phyloP scores from a whole-genome alignment of 441 rosid genomes.

The Biscutella auriculata region DNA sequence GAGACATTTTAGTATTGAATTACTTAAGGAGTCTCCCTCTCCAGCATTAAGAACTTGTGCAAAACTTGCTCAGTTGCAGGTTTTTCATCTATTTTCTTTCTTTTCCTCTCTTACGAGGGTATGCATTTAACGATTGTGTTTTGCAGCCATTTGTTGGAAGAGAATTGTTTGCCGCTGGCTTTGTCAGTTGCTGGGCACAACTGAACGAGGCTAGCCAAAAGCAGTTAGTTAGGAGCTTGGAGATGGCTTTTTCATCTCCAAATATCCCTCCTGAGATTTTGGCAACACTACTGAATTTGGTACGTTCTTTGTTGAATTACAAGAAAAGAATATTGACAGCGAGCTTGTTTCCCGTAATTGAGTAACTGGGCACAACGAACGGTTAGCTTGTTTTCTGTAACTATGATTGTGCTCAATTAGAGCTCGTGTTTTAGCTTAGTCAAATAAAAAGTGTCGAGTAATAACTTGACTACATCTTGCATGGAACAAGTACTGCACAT shows the following conservation, averaged over 20 bases:
- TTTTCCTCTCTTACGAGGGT: slow-evolving; percentile 5
- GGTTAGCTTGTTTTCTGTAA: not conserved
- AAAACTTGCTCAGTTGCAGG: slow-evolving; percentile 97
- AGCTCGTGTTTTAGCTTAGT: slow-evolving; percentile 15
- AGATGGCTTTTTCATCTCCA: slow-evolving; percentile 98
- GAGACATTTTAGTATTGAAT: slow-evolving; percentile 99
- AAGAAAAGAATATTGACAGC: not conserved
- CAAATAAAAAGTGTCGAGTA: not conserved
- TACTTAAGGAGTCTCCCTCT: slow-evolving; percentile 94
- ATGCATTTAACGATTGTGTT: slow-evolving; percentile 22
- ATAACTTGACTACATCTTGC: not conserved
- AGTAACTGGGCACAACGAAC: not conserved
- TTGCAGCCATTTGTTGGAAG: slow-evolving; percentile 96
- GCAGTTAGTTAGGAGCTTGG: slow-evolving; percentile 89
- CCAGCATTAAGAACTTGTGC: slow-evolving; percentile 98
- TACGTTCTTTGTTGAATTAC: slow-evolving; percentile 22
- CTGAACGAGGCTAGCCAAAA: slow-evolving; percentile 82
- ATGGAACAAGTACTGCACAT: slow-evolving; percentile 3
- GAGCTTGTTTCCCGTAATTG: not conserved
- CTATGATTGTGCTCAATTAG: not conserved
- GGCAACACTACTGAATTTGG: slow-evolving; percentile 94
- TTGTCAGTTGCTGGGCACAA: slow-evolving; percentile 99
- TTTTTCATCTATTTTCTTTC: slow-evolving; percentile 19
- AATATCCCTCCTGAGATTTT: slow-evolving; percentile 99
- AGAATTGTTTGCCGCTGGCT: slow-evolving; percentile 99